Base-by-base conservation (phyloP, 2,329 filamentous ascomycete species). In the Nemania abortiva region DNA sequence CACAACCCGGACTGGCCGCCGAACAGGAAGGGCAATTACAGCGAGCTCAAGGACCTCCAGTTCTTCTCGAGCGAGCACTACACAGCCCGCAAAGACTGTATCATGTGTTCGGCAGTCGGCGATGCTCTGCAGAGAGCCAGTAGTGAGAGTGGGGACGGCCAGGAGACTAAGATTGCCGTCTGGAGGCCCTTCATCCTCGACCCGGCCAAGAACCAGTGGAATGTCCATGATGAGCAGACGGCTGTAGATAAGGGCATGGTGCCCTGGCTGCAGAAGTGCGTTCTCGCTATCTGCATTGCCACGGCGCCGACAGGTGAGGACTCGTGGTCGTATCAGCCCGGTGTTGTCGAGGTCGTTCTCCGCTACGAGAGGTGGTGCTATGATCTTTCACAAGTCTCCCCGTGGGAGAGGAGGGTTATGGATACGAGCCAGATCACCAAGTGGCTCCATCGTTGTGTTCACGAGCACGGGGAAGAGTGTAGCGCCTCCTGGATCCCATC, bases 131-230 rank as follows among this genome's bases (percentile, higher is more conserved):
- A 47, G 20, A 15, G 49, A 9, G 65, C 65, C 7, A 29, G 31
- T 22, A 15, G 15, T 7, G 53, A 57, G 31, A 31, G 11, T 15
- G 57, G n/a, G 18, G 56, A 47, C 15, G 52, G 31, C 3, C 11
- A 49, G 29, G 54, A 59, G 54, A 37, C 37, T 2, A 68, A 54
- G 18, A 54, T 63, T n/a, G 59, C 65, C 20, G 59, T 63, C 20
- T 68, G 59, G 60, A 10, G 65, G 22, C 59, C 65, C n/a, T 68
- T 68, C n/a, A 63, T 63, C 20, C 50, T 39, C 47, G 59, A 63
- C 54, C 27, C 20, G 24, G 15, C 11, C 18, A 54, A 31, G 37
- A 37, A 52, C 6, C 24, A 63, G n/a, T 29, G 22, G 55, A 54
- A 54, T 10, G 37, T 63, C 9, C 37, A 20, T 6, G 59, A 68